Evolutionary conservation across 73 alveolate genomes (phyloP).

Genomic region (Uronychia binucleata): DNA sequence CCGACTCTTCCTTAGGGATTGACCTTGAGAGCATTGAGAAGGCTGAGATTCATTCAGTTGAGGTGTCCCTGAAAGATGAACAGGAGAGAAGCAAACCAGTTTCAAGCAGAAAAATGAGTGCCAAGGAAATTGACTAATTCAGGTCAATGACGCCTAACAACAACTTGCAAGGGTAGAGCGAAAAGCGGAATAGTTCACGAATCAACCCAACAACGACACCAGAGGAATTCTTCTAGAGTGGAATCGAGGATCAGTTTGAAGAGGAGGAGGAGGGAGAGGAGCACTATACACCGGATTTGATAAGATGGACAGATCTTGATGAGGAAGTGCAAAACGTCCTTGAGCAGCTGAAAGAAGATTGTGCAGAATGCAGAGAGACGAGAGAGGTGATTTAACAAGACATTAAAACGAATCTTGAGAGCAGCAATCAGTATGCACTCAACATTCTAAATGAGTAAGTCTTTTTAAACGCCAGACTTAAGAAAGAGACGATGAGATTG

Average conservation of each 20-base stretch:
- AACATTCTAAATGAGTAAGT: not conserved
- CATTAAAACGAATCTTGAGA: not conserved
- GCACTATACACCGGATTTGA: not conserved
- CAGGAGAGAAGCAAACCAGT: not conserved
- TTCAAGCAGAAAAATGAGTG: no score
- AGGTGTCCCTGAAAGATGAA: not conserved
- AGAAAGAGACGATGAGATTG: not conserved
- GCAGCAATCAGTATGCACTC: not conserved
- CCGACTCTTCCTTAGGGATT: not conserved
- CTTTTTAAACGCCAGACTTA: not conserved
- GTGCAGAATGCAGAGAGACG: not conserved
- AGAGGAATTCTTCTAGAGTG: not conserved
- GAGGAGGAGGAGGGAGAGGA: not conserved
- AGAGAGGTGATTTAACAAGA: not conserved
- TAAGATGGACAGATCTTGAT: not conserved
- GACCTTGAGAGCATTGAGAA: not conserved
- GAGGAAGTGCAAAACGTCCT: not conserved
- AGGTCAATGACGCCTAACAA: not conserved
- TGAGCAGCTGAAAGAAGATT: not conserved
- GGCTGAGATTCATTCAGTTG: not conserved
- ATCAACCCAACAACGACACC: not conserved
- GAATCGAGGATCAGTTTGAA: not conserved
- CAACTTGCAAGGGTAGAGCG: not conserved
- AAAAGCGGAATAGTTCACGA: not conserved
- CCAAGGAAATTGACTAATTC: not conserved